Percentiles rank a stretch among this genome's conserved stretches.
These are phyloP conservation scores for Colletotrichum sp. DNA, from an alignment of 2,329 filamentous ascomycete genomes.

Conservation along the genomic window DNA sequence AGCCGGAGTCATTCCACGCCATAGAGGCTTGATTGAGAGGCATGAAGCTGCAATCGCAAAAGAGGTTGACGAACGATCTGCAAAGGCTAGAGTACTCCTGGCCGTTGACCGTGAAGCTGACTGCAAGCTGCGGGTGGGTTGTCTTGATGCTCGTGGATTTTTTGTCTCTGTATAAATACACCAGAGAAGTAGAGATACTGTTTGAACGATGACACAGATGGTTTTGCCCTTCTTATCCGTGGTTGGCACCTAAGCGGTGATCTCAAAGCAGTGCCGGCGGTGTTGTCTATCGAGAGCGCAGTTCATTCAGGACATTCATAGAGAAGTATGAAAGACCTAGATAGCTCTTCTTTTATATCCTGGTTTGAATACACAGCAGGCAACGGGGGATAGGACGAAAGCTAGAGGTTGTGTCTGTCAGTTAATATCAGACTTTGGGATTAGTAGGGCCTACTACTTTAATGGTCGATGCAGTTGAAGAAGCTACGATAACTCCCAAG, in stretches of 20 bases:
- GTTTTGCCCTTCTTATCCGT: too few relatives aligned
- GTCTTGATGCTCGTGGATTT: not conserved
- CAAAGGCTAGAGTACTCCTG: not conserved
- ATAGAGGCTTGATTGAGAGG: not conserved
- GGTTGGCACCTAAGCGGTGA: fast-evolving
- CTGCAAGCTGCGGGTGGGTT: not conserved
- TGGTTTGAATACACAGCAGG: too few relatives aligned
- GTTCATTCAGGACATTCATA: too few relatives aligned
- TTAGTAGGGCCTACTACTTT: too few relatives aligned
- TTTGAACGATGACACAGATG: too few relatives aligned
- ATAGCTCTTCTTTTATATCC: too few relatives aligned
- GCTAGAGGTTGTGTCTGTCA: too few relatives aligned
- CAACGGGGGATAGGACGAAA: too few relatives aligned
- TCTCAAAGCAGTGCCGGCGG: not conserved
- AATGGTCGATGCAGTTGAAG: too few relatives aligned
- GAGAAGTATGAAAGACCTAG: too few relatives aligned
- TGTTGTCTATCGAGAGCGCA: not conserved
- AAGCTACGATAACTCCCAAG: too few relatives aligned
- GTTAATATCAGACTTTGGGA: too few relatives aligned
- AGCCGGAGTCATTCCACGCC: fast-evolving
- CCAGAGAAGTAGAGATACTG: not conserved
- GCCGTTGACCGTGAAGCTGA: not conserved
- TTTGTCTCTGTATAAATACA: not conserved
- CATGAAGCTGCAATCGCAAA: fast-evolving
- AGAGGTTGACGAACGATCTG: not conserved